Conservation (phyloP, 140 eudicot species). For the Erigeron philadelphicus region DNA sequence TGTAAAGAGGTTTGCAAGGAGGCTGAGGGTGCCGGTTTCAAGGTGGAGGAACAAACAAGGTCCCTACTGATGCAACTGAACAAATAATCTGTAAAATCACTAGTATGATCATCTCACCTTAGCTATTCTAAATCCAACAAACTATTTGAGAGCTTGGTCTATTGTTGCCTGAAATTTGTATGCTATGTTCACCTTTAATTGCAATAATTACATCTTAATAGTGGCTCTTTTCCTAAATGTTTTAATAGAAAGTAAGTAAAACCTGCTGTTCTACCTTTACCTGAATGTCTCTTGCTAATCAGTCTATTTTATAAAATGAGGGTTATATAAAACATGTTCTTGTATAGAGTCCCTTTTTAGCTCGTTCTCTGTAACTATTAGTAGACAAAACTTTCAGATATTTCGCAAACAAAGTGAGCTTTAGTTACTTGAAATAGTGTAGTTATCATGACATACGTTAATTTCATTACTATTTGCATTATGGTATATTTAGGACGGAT, state of each 20-base stretch:
- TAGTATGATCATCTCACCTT: slow-evolving; percentile 21
- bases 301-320: background rate
- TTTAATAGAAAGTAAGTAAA: background rate
- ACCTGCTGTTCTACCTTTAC: background rate
- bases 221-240: background rate
- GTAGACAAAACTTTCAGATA: background rate
- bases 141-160: background rate
- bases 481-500: slow-evolving; percentile 2
- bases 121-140: slow-evolving; percentile 4
- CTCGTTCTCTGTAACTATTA: background rate
- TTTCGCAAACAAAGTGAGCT: slow-evolving; percentile 8
- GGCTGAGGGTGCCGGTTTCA: slow-evolving; percentile 71
- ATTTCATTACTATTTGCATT: background rate
- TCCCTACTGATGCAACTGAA: slow-evolving; percentile 38
- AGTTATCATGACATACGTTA: background rate
- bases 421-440: slow-evolving; percentile 5
- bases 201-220: background rate
- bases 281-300: slow-evolving; percentile 1
- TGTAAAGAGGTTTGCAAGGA: slow-evolving; percentile 70
- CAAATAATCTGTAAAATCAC: slow-evolving; percentile 6
- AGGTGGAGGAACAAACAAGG: slow-evolving; percentile 46
- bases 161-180: background rate
- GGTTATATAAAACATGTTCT: background rate
- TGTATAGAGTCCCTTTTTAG: background rate
- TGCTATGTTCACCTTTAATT: background rate